Conservation (phyloP, 1,284 basidiomycete genomes). For the Ustilago crameri region DNA sequence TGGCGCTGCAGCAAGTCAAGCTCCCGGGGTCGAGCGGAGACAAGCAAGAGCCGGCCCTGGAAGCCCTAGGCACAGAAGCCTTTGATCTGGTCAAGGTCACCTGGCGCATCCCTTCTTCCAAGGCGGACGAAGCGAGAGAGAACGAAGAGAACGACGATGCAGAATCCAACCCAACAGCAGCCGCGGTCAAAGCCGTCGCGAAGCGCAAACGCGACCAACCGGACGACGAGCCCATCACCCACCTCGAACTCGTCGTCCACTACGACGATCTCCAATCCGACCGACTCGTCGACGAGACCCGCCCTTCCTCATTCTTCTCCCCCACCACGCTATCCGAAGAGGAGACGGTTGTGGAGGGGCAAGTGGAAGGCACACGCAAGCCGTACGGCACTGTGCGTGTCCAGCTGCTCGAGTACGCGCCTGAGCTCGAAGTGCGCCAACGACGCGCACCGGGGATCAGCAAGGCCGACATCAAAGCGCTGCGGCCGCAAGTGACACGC, state of each 20-base stretch:
- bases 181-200: constrained; percentile 14
- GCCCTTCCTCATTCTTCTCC: constrained; percentile 17
- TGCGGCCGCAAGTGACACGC: constrained; percentile 15
- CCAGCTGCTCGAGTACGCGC: constrained; percentile 38
- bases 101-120: constrained; percentile 38
- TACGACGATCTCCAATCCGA: constrained; percentile 47
- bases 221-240: constrained; percentile 19
- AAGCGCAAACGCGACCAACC: constrained; percentile 27
- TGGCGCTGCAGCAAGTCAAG: constrained; percentile 29
- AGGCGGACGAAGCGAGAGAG: not conserved
- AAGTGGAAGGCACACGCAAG: constrained; percentile 19
- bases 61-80: constrained; percentile 42
- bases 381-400: constrained; percentile 32
- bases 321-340: constrained; percentile 3
- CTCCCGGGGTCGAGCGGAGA: constrained; percentile 9
- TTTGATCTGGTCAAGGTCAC: constrained; percentile 47
- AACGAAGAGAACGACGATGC: constrained; percentile 3
- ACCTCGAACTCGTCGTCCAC: constrained; percentile 37
- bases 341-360: not conserved
- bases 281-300: constrained; percentile 36
- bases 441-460: constrained; percentile 31
- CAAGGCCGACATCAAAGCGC: constrained; percentile 30
- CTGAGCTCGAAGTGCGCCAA: constrained; percentile 31
- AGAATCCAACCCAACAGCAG: constrained; percentile 17
- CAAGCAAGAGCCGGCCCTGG: constrained; percentile 7